phyloP scores from a whole-genome alignment of 2,329 filamentous ascomycete species.

The Alternaria sp. region DNA sequence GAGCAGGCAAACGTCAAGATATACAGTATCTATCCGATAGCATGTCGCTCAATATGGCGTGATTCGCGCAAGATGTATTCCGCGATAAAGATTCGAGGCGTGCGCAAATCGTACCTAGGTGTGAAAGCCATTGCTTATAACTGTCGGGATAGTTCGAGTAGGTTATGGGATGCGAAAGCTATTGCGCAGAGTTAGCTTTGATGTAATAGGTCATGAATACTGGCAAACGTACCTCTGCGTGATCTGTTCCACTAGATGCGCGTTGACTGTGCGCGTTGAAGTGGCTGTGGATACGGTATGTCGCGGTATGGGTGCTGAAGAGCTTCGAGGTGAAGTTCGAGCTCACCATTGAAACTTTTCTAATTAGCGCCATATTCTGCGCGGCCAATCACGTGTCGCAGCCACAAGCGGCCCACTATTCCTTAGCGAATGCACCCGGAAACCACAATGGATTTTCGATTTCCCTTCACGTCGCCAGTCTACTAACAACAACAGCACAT shows the following conservation, averaged over 20 bases:
- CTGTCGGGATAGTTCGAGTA: conserved; percentile 10
- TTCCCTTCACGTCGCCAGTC: conserved; percentile 29
- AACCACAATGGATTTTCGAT: conserved; percentile 31
- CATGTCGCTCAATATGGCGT: background rate
- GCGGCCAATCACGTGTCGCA: conserved; percentile 9
- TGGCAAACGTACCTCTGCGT: background rate
- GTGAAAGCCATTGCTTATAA: conserved; percentile 41
- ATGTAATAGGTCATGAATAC: background rate
- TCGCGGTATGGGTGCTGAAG: conserved; percentile 24
- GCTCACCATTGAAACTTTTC: conserved; percentile 22
- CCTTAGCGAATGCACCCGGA: conserved; percentile 38
- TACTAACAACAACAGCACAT: conserved; percentile 49
- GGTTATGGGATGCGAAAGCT: conserved; percentile 24
- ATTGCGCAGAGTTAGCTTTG: conserved; percentile 14
- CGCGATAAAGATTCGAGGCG: conserved; percentile 6
- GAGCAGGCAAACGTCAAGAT: conserved; percentile 1
- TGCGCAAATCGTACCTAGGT: conserved; percentile 36
- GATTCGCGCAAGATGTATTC: background rate
- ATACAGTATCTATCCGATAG: background rate
- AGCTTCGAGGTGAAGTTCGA: conserved; percentile 28
- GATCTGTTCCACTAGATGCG: conserved; percentile 11
- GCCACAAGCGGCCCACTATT: conserved; percentile 25
- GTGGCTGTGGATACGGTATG: conserved; percentile 19
- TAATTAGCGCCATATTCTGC: conserved; percentile 15
- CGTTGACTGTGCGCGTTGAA: conserved; percentile 25